Evolutionary conservation across 2,329 filamentous ascomycete species (phyloP), one percentile per base, ranked within the genome.

Genomic region (Alternaria gansuensis): DNA sequence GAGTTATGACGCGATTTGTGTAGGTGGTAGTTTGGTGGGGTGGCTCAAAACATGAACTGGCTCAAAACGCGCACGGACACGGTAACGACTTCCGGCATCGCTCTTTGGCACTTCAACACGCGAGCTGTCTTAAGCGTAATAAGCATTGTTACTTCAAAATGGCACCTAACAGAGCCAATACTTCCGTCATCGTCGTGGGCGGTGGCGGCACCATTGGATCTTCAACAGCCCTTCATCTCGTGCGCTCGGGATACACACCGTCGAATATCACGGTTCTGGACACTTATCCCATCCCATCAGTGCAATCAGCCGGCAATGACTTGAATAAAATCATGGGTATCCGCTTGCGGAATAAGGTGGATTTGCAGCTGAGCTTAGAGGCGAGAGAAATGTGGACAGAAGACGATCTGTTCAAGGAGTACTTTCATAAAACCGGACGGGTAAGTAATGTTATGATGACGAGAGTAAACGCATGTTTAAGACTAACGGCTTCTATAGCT

Each of bases 171-270:
- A 63, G 69, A 39, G 54, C 54, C n/a, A 65, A 57, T 24, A 67
- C 64, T 1, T 73, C 63, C 9, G 62, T 75, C 23, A 71, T 84
- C 43, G 72, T 82, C 17, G 75, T 83, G 28, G 78, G 82, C n/a
- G 83, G 83, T 29, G 82, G 80, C 23, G 83, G 83, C 9, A 83
- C 82, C 0, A 84, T 83, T 73, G 83, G 83, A 11, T 79, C 79
- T 33, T 82, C 80, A 4, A 83, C 82, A n/a, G 82, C 83, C n/a
- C 74, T 83, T 21, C 79, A 84, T 63, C 76, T 85, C 5, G 79
- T 82, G 26, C 78, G 82, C 29, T 75, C 79, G 50, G 82, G 82
- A 39, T 84, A 83, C 65, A 77, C 75, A 37, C 70, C 72, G 4
- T 72, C 77, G 0, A 78, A 82, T 60, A 76, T 85, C 55, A 82